These are phyloP conservation scores for Wallacemonas sp. DNA, from an alignment of 208 protist genomes.

Conservation along the genomic window DNA sequence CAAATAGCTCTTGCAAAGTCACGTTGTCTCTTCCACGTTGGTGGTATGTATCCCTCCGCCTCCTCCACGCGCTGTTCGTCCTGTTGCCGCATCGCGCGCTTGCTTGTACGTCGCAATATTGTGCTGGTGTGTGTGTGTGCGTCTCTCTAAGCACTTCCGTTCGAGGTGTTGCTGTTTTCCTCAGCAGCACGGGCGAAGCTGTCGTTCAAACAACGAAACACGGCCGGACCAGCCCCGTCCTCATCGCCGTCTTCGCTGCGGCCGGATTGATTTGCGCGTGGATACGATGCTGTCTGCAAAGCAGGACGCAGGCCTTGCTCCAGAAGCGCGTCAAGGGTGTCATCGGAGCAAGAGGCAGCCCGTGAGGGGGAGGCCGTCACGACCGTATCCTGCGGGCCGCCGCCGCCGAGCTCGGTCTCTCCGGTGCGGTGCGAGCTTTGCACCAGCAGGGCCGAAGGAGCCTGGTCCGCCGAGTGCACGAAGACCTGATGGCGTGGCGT, in stretches of 20 bases:
- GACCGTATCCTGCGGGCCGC: background rate
- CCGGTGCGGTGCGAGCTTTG: too few relatives aligned
- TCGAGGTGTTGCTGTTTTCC: slow-evolving; percentile 15
- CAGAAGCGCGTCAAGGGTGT: background rate
- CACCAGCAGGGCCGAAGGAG: background rate
- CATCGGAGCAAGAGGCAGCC: slow-evolving; percentile 1
- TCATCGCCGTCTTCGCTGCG: slow-evolving; percentile 2
- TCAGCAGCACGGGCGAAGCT: slow-evolving; percentile 36
- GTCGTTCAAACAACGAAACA: slow-evolving; percentile 33
- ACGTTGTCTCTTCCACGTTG: too few relatives aligned
- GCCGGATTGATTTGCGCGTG: too few relatives aligned
- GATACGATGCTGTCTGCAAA: background rate
- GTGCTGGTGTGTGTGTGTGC: too few relatives aligned
- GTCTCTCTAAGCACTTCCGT: slow-evolving; percentile 7
- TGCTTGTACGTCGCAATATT: too few relatives aligned
- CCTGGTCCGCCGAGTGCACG: slow-evolving; percentile 3
- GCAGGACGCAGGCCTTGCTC: slow-evolving; percentile 8
- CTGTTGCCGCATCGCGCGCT: too few relatives aligned
- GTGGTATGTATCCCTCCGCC: too few relatives aligned
- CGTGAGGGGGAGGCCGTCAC: background rate
- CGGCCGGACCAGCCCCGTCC: background rate
- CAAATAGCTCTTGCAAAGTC: too few relatives aligned
- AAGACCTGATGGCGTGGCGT: slow-evolving; percentile 25
- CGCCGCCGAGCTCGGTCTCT: slow-evolving; percentile 17
- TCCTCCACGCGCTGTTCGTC: too few relatives aligned